Conservation (phyloP, 805 yeast species). For the Ogataea angusta region DNA sequence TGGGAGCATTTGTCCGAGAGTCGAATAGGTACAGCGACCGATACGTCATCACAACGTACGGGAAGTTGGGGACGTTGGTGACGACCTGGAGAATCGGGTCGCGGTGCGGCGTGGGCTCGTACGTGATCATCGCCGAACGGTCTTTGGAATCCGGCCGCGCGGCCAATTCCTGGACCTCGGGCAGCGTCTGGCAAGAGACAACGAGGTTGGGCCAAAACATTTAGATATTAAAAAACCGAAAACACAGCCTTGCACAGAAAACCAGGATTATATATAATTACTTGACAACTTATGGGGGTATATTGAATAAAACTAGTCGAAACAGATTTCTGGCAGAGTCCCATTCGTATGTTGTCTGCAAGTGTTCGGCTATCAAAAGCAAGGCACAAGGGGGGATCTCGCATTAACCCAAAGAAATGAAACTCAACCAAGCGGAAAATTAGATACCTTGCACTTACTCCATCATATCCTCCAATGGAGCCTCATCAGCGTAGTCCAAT, state of each 20-base stretch:
- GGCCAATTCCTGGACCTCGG: slow-evolving; percentile 24
- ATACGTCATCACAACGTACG: slow-evolving; percentile 35
- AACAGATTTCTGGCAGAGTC: slow-evolving; percentile 5
- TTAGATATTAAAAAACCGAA: neutral
- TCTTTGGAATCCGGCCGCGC: slow-evolving; percentile 11
- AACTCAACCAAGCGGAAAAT: slow-evolving; percentile 12
- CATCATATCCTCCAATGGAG: slow-evolving; percentile 51
- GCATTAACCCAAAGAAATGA: slow-evolving; percentile 15
- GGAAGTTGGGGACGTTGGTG: slow-evolving; percentile 21
- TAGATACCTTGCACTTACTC: slow-evolving; percentile 19
- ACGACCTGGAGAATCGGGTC: slow-evolving; percentile 35
- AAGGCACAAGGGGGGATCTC: slow-evolving; percentile 15
- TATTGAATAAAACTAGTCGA: slow-evolving; percentile 10
- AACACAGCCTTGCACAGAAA: slow-evolving; percentile 6
- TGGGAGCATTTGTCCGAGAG: slow-evolving; percentile 42
- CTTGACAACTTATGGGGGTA: slow-evolving; percentile 7
- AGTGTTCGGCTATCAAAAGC: slow-evolving; percentile 11
- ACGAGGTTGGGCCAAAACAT: slow-evolving; percentile 36
- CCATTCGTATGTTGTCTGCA: slow-evolving; percentile 4
- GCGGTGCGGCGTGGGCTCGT: slow-evolving; percentile 26
- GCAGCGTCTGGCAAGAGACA: slow-evolving; percentile 22
- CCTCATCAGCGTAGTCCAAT: slow-evolving; percentile 65
- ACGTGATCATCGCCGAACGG: slow-evolving; percentile 8
- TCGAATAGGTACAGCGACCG: slow-evolving; percentile 39
- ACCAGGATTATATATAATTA: slow-evolving; percentile 2